Evolutionary conservation across 2,329 filamentous ascomycete genomes (phyloP), one percentile per base, ranked within the genome.

Genomic region (Leptographium wingfieldii): DNA sequence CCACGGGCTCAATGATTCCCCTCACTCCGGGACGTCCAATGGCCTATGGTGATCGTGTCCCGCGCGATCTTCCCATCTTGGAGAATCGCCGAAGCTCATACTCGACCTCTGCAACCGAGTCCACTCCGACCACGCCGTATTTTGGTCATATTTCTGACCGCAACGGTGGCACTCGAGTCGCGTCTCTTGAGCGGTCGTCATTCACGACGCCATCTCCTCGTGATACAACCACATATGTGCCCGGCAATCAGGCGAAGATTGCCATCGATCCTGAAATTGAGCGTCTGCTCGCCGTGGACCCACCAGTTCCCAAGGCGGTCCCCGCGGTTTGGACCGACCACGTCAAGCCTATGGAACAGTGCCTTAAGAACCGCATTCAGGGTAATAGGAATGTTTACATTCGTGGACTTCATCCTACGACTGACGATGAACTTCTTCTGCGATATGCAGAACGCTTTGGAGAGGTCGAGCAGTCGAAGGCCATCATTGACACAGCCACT

Each of bases 301-400:
- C 94, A 22, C 73, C 84, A 0, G 88, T 99, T 63, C 94, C 94
- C 25, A 81, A 83, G 64, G 92, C 94, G 57, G 92, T 99, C 54
- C 92, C 92, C 19, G 92, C 94, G 7, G 86, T 91, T 65, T 92
- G 89, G 69, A 91, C 88, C 29, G 92, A 92, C 60, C 88, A 88
- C 68, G 84, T 89, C 76, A 89, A 96, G 79, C 92, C 88, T 51
- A 82, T 97, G 33, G 92, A 96, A 64, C 92, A 96, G 73, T 95
- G 92, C 69, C 79, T 99, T 56, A 90, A 96, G 74, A 97, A 97
- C 69, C 88, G 91, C 61, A 94, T 86, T 61, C 77, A 88, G 55
- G 92, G 92, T 53, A 96, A 97, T 70, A 94, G 91, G 64, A 99
- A 99, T 69, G 92, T 99, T 65, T 99, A 99, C 77, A 96, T 99